A percentile compares a stretch with the other conserved stretches of the same genome.
Evolutionary conservation across 495 filamentous ascomycete species (phyloP).

Genomic region (Chaetomium fimeti): DNA sequence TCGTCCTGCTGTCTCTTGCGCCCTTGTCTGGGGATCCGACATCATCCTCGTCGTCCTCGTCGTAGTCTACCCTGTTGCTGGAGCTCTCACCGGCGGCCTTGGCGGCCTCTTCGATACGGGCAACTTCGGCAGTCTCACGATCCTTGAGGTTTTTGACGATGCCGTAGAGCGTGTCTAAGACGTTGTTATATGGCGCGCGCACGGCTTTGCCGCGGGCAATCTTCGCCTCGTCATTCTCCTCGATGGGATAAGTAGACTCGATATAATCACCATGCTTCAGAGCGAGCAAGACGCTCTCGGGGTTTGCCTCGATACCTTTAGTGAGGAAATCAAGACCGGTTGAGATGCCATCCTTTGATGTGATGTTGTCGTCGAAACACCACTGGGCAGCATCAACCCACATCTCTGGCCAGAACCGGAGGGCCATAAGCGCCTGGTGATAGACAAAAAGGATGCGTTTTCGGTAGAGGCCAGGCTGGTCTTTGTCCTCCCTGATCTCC

Average conservation of each 20-base stretch:
- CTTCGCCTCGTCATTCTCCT: constrained; percentile 68
- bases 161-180: constrained; percentile 80
- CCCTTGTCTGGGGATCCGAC: constrained; percentile 56
- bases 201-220: constrained; percentile 70
- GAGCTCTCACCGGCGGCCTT: constrained; percentile 36
- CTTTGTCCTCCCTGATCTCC: constrained; percentile 77
- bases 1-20: constrained; percentile 55
- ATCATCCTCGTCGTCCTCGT: constrained; percentile 65
- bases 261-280: constrained; percentile 86
- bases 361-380: constrained; percentile 72
- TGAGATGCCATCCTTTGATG: constrained; percentile 62
- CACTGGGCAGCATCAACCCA: constrained; percentile 96
- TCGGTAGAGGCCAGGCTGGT: constrained; percentile 70
- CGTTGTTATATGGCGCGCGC: constrained; percentile 75
- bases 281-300: constrained; percentile 85
- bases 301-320: constrained; percentile 82
- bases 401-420: constrained; percentile 89
- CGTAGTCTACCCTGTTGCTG: constrained; percentile 40
- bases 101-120: constrained; percentile 64
- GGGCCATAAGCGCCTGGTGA: constrained; percentile 89
- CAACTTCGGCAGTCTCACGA: constrained; percentile 67
- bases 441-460: constrained; percentile 82
- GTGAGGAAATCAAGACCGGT: constrained; percentile 63
- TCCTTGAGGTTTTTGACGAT: constrained; percentile 70
- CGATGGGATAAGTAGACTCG: constrained; percentile 66